Conservation (phyloP, 1,284 basidiomycete species). For the Cryptococcus sp. region DNA sequence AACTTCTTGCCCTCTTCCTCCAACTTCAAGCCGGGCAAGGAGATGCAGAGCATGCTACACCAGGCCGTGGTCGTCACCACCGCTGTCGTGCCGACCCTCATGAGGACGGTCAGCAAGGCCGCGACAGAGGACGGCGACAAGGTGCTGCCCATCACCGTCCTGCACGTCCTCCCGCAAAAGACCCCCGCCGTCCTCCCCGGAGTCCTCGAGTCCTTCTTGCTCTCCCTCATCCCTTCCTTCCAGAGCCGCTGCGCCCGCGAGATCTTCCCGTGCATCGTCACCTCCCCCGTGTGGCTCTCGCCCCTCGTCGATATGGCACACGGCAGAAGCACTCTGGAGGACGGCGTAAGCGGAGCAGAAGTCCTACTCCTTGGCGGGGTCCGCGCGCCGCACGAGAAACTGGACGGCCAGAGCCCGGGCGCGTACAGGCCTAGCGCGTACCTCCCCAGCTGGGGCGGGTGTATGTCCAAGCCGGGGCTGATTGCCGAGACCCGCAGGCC, state of each 20-base stretch:
- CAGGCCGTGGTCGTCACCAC: slow-evolving; percentile 36
- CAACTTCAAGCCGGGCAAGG: slow-evolving; percentile 17
- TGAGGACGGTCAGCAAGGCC: slow-evolving; percentile 9
- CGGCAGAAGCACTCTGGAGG: not conserved
- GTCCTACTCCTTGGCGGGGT: slow-evolving; percentile 37
- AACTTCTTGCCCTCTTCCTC: slow-evolving; percentile 34
- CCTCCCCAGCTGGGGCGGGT: slow-evolving; percentile 31
- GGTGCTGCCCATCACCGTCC: slow-evolving; percentile 25
- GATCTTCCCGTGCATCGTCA: slow-evolving; percentile 23
- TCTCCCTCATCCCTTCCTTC: slow-evolving; percentile 25
- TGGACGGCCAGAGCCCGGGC: not conserved
- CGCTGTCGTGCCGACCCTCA: slow-evolving; percentile 28
- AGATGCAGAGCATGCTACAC: slow-evolving; percentile 39
- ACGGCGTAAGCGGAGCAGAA: slow-evolving; percentile 24
- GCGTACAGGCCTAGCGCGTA: slow-evolving; percentile 23
- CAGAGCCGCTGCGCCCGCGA: slow-evolving; percentile 18
- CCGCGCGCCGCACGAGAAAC: slow-evolving; percentile 17
- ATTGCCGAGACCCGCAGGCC: slow-evolving; percentile 10
- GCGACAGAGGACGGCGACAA: not conserved
- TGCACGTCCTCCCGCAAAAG: slow-evolving; percentile 35
- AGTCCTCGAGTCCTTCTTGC: slow-evolving; percentile 34
- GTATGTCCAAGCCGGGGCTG: slow-evolving; percentile 21
- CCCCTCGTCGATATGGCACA: slow-evolving; percentile 11
- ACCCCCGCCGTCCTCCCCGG: slow-evolving; percentile 28
- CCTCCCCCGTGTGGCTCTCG: slow-evolving; percentile 22